A percentile compares a stretch with the other conserved stretches of the same genome.
Evolutionary conservation across 2,329 filamentous ascomycete species (phyloP).

Genomic region (Phialocephala sp.): DNA sequence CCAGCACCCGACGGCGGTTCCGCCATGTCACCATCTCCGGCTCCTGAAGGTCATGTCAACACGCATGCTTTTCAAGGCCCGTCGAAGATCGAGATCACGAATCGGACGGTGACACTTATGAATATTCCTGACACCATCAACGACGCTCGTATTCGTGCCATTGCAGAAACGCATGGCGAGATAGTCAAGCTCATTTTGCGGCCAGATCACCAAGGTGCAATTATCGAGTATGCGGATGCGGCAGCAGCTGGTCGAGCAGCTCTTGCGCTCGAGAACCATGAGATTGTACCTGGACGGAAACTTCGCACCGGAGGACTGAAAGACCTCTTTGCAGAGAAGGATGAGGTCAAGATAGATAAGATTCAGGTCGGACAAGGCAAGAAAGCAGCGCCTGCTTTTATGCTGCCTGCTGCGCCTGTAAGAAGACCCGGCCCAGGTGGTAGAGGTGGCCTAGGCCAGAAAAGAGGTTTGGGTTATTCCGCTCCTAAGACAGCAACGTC

Average conservation of each 20-base stretch:
- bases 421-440: conserved; percentile 43
- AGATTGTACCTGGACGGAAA: conserved; percentile 56
- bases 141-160: conserved; percentile 76
- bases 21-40: conserved; percentile 41
- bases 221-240: conserved; percentile 77
- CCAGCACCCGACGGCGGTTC: conserved; percentile 43
- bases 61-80: conserved; percentile 42
- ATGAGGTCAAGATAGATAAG: conserved; percentile 50
- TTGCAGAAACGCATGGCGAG: conserved; percentile 73
- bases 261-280: conserved; percentile 60
- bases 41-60: conserved; percentile 32
- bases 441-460: conserved; percentile 46
- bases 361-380: conserved; percentile 44
- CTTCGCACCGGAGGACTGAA: conserved; percentile 60
- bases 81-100: conserved; percentile 56
- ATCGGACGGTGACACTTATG: conserved; percentile 80
- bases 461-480: conserved; percentile 43
- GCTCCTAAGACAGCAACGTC: conserved; percentile 20
- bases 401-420: conserved; percentile 39
- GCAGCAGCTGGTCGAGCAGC: conserved; percentile 73
- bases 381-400: conserved; percentile 44
- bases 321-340: conserved; percentile 60
- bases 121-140: conserved; percentile 93
- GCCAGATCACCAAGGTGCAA: conserved; percentile 82
- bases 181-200: conserved; percentile 80